Evolutionary conservation across 1,284 basidiomycete genomes (phyloP).

Genomic region (Microbotryum scabiosae): DNA sequence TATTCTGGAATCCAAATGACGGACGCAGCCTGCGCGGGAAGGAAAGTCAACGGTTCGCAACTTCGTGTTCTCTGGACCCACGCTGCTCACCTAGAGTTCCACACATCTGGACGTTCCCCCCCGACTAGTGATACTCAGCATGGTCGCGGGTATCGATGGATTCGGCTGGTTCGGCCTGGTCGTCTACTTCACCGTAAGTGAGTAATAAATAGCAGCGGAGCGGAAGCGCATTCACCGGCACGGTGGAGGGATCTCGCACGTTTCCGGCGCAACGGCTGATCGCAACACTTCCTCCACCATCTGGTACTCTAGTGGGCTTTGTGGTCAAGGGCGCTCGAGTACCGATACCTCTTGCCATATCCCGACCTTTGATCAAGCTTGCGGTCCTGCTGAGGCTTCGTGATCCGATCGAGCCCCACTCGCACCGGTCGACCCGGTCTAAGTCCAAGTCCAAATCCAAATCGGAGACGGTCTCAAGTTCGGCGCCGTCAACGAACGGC

Average conservation of each 20-base stretch:
- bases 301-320: slow-evolving; percentile 46
- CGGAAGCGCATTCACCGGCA: too few relatives aligned
- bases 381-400: slow-evolving; percentile 33
- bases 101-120: not conserved
- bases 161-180: slow-evolving; percentile 44
- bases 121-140: not conserved
- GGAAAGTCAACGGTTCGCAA: too few relatives aligned
- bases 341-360: slow-evolving; percentile 43
- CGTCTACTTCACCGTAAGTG: slow-evolving; percentile 65
- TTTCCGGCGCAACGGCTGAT: not conserved
- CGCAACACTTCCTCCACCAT: not conserved
- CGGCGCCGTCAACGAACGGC: not conserved
- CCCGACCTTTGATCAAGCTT: slow-evolving; percentile 9
- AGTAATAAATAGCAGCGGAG: slow-evolving; percentile 32
- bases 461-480: not conserved
- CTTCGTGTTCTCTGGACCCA: too few relatives aligned
- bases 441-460: slow-evolving; percentile 8
- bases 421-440: slow-evolving; percentile 11
- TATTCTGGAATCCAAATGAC: too few relatives aligned
- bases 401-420: slow-evolving; percentile 25
- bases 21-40: too few relatives aligned
- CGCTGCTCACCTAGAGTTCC: too few relatives aligned
- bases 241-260: not conserved
- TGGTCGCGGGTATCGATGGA: slow-evolving; percentile 22
- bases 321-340: slow-evolving; percentile 59